Base-by-base conservation (phyloP, 306 rosid genomes). In the Morella rubra region DNA sequence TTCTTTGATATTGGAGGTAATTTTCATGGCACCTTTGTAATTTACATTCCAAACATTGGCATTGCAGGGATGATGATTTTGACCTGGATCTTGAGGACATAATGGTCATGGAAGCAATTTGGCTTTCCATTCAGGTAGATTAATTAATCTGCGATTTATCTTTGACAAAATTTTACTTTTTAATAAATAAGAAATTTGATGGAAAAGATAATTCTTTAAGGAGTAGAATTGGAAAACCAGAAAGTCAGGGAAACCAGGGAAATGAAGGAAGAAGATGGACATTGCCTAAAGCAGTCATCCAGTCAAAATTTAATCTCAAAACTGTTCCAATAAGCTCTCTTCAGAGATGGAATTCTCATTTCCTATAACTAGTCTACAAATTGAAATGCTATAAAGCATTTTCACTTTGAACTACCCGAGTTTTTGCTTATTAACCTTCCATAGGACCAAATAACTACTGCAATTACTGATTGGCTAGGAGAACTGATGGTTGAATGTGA, bases 81-180 rank as follows among this genome's bases (percentile, higher is more conserved):
- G 99, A 95, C 54, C 79, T 89, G 24, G 99, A 96, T 86, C 96
- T 96, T 52, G 99, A 96, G 85, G 99, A 92, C 84, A 87, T 96
- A 82, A 96, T 96, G 99, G 91, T 96, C 87, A 96, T 92, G 89
- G 99, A 96, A 90, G 99, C 99, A 85, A 91, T 92, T 70, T 96
- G 99, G 99, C 98, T 89, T 77, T 96, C 99, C 20, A 91, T 96
- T 82, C 98, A 92, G 98, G 99, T 92, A 70, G 71, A 59, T 22
- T 20, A 27, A 40, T 73, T 10, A 49, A 61, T 13, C n/a, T 27
- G 8, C 16, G 20, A 15, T 65, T 62, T 13, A 32, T 32, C 5
- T 62, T 62, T n/a, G 5, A 32, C 13, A 19, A 16, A 61, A 60
- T 8, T 24, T 61, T 61, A 5, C 44, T 61, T 55, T 60, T 59